Evolutionary conservation across 2,329 filamentous ascomycete species (phyloP), one percentile per base, ranked within the genome.

Genomic region (Phaeosphaeria sp.): DNA sequence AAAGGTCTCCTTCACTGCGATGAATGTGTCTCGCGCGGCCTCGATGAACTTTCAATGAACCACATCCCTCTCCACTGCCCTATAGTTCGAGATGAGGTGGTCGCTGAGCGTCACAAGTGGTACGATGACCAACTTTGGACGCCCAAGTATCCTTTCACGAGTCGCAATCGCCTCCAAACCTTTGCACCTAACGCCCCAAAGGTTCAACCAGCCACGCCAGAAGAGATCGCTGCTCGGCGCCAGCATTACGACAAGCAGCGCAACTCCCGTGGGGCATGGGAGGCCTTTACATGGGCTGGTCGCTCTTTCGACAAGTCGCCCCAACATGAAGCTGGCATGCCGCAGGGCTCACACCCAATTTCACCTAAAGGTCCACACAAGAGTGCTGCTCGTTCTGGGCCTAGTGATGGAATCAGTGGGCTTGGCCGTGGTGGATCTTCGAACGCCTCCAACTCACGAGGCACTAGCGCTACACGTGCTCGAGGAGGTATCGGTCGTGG

Each of bases 31-130:
- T 44, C 11, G 15, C 41, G 61, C 21, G 54, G 54, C 6, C 33
- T 50, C 2, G 9, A 23, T 20, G 10, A 30, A 10, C 6, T 39
- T 11, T 48, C 54, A 11, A 21, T 5, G 9, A 33, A n/a, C 2
- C 61, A 64, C 25, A 30, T 64, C 23, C 47, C 51, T 7, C n/a
- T 27, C 18, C 61, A 64, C n/a, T 56, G 54, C 43, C 42, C 18
- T 2, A 21, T 27, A 10, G 48, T 51, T 1, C n/a, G 33, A 15
- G 42, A 47, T n/a, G 46, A 52, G 7, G 49, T 51, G 2, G 17
- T 15, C 6, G 43, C 30, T 2, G 50, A 52, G 41, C 50, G 50
- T 5, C 23, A 25, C 53, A 51, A 41, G n/a, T 62, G 50, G 50
- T 52, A 46, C 41, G 18, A 22, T 2, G 50, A 20, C 25, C 50